Base-by-base conservation (phyloP, 306 rosid species). In the Albizia julibrissin region DNA sequence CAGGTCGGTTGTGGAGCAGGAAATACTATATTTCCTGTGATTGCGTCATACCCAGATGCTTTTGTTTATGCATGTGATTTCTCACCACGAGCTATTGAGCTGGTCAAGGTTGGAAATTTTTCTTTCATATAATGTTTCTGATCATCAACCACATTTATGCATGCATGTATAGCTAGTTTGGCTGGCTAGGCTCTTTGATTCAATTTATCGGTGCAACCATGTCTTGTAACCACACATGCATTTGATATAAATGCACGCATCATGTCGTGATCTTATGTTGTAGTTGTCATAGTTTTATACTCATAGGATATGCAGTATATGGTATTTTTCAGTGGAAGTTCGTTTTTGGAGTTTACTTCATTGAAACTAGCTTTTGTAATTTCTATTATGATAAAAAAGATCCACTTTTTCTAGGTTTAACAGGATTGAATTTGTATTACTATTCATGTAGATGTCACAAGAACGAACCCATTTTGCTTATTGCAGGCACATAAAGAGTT, bases 1-100 rank as follows among this genome's bases (percentile, higher is more conserved):
- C 94, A 95, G 99, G 89, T 83, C 73, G 98, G 97, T 58, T 93
- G 98, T 86, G 98, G 98, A 87, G 94, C 95, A 77, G 99, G 99
- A 79, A 95, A 95, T 85, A 93, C 94, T n/a, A 89, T 89, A 62
- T 95, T 92, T 74, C 99, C 99, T 47, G 89, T 95, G 88, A 81
- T 95, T 64, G 90, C 91, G 0, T 86, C 93, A 66, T 87, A 89
- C 81, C 89, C 91, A 14, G 91, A 92, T 75, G 87, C 89, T 78
- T 93, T 93, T 80, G 92, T 91, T 75, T 91, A 92, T 83, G 99
- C 98, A 3, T 93, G 98, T 58, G 99, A 95, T 87, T 95, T 95
- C 90, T 95, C 99, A 42, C 96, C 94, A 3, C 89, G 94, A 47
- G 99, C 99, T 87, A 74, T 95, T 85, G 88, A 92, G 59, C 87